Evolutionary conservation across 2,329 filamentous ascomycete species (phyloP), one percentile per base, ranked within the genome.

Genomic region (Hymenoscyphus repandus): DNA sequence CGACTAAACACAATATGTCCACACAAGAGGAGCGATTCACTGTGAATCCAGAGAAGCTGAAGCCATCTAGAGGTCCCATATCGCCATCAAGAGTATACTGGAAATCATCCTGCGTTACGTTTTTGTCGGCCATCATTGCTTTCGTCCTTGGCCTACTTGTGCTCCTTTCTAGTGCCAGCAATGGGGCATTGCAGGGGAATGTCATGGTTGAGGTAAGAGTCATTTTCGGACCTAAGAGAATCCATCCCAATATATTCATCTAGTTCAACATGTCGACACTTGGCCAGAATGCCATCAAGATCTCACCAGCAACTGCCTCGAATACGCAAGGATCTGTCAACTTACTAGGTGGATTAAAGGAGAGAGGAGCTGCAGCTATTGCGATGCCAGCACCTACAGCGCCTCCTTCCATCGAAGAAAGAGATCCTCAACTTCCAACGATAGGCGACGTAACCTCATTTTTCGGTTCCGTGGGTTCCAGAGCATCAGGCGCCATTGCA

Each of bases 221-320:
- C 5, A 41, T 30, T 38, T 32, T 17, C 32, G 7, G 38, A 20
- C 12, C 17, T 22, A 9, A 15, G 27, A 47, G 20, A 22, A 30
- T 11, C 31, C 17, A 13, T 33, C 6, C 34, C 39, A 18, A 51
- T 18, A 41, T 9, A 18, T n/a, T 44, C 12, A 11, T 32, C 15
- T 22, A 58, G 56, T 39, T 58, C 18, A 58, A 58, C 17, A 54
- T 52, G 1, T 59, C 52, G 3, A 57, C 57, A 9, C 22, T 55
- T 2, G 47, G 55, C 9, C 54, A 59, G 41, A 57, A 53, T 50
- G 45, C 48, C 2, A 51, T 59, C 47, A 57, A 57, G 44, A 30
- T 57, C 1, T 39, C 52, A 31, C 46, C 38, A 20, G 43, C 45
- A 17, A 33, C 36, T 10, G 37, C 39, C 9, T 50, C 54, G 1